Conservation (phyloP, 2,329 filamentous ascomycete species). For the Capronia epimyces region DNA sequence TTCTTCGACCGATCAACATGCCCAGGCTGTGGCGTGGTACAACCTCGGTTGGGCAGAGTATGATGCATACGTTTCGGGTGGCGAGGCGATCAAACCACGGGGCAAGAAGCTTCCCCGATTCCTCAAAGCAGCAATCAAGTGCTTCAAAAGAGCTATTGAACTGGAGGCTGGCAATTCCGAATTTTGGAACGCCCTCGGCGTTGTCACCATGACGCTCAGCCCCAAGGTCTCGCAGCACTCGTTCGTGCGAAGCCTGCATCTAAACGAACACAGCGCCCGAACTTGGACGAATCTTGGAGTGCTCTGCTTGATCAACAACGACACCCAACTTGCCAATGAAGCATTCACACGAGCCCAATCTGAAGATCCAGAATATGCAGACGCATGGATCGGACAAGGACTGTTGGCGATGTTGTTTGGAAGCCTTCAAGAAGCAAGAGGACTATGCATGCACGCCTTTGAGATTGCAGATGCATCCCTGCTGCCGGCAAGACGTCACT, state of each 20-base stretch:
- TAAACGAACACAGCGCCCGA: slow-evolving; percentile 80
- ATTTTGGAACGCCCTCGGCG: slow-evolving; percentile 94
- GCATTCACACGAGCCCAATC: slow-evolving; percentile 88
- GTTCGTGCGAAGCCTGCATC: slow-evolving; percentile 82
- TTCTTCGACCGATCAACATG: slow-evolving; percentile 68
- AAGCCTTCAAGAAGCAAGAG: slow-evolving; percentile 69
- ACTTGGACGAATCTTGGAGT: slow-evolving; percentile 89
- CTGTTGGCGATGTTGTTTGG: slow-evolving; percentile 73
- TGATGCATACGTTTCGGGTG: slow-evolving; percentile 58
- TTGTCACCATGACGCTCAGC: slow-evolving; percentile 80
- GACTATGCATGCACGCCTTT: slow-evolving; percentile 88
- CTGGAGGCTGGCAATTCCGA: slow-evolving; percentile 89
- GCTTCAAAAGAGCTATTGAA: slow-evolving; percentile 94
- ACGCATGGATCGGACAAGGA: slow-evolving; percentile 91
- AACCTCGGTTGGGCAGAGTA: slow-evolving; percentile 95
- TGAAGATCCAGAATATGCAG: slow-evolving; percentile 85
- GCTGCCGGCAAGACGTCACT: slow-evolving; percentile 68
- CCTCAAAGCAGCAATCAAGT: slow-evolving; percentile 73
- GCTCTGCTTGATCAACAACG: slow-evolving; percentile 77
- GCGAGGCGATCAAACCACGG: slow-evolving; percentile 33
- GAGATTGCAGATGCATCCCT: slow-evolving; percentile 80
- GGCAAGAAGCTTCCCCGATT: slow-evolving; percentile 57
- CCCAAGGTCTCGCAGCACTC: slow-evolving; percentile 87
- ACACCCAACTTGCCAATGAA: slow-evolving; percentile 78
- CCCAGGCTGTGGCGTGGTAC: slow-evolving; percentile 93